Conservation (phyloP, 164 flowering plant genomes). For the Umbilicus rupestris region DNA sequence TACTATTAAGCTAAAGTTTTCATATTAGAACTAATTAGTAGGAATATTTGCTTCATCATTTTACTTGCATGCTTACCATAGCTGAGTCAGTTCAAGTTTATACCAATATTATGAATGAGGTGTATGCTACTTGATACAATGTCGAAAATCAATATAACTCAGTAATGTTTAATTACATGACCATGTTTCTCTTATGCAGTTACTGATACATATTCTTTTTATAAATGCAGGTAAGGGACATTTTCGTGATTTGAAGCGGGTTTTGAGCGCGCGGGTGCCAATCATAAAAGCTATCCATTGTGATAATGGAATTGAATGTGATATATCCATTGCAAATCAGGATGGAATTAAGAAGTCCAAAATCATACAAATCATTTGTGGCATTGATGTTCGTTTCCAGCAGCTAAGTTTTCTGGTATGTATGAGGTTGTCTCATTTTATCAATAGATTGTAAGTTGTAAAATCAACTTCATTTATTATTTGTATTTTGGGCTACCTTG, state of each 20-base stretch:
- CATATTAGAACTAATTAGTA: not conserved
- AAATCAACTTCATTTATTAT: not conserved
- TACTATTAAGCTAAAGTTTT: not conserved
- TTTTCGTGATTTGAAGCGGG: slow-evolving; percentile 36
- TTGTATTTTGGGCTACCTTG: not conserved
- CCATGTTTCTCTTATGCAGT: not conserved
- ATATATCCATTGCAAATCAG: slow-evolving; percentile 58
- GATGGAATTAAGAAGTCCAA: slow-evolving; percentile 57
- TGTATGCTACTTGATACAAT: not conserved
- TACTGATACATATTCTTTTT: not conserved
- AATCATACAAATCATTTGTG: slow-evolving; percentile 36
- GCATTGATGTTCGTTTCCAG: slow-evolving; percentile 63
- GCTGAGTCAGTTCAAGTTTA: not conserved
- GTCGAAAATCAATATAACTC: not conserved
- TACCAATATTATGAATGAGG: not conserved
- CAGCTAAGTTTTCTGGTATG: slow-evolving; percentile 53
- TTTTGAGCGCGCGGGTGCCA: slow-evolving; percentile 59
- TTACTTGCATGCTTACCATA: not conserved
- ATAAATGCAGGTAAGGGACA: slow-evolving; percentile 35
- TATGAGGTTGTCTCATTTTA: not conserved
- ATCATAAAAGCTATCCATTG: slow-evolving; percentile 46
- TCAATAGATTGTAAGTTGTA: not conserved
- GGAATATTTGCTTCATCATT: not conserved
- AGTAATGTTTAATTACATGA: not conserved
- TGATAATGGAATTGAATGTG: slow-evolving; percentile 65